Evolutionary conservation across 2,329 filamentous ascomycete genomes (phyloP), one percentile per base, ranked within the genome.

Genomic region (Trichoderma citrinoviride): DNA sequence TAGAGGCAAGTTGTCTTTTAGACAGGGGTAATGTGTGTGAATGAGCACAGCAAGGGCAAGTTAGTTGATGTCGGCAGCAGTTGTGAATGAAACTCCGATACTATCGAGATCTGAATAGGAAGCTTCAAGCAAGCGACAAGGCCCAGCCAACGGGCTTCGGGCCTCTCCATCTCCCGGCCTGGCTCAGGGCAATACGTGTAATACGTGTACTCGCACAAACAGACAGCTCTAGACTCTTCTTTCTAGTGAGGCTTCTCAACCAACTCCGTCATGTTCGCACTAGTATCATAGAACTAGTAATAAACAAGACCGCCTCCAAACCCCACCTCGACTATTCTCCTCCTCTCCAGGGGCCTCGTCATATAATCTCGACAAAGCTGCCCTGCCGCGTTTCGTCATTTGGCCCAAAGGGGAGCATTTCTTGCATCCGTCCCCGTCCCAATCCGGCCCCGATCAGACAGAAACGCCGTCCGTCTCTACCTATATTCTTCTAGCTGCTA

Each of bases 311-410:
- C 33, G 33, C 14, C 33, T 7, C 27, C n/a, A 19, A 52, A 37
- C 58, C 58, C 58, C 58, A 61, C 58, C 46, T 61, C 41, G 37
- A 61, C 52, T 37, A 12, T 37, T 12, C 33, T 53, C 43, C 58
- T 53, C 37, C 58, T 53, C 58, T 27, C 57, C 50, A 55, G 43
- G 47, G 50, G 61, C 40, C 60, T 55, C 60, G 50, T 55, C 43
- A 55, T 50, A 54, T 54, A 64, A 64, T 64, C 61, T 64, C 61
- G 61, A 64, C 61, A 61, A 61, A 50, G 61, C 53, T 57, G 50
- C 61, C 52, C 53, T 64, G 33, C 23, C 47, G 37, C n/a, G 52
- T 55, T 65, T 58, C 63, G 63, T 46, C 56, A 56, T 64, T 56
- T 41, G 37, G 44, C 53, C 40, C 33, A 37, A 41, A 57, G 61